Conservation (phyloP, 305 asterid species). For the Rubia occidens region DNA sequence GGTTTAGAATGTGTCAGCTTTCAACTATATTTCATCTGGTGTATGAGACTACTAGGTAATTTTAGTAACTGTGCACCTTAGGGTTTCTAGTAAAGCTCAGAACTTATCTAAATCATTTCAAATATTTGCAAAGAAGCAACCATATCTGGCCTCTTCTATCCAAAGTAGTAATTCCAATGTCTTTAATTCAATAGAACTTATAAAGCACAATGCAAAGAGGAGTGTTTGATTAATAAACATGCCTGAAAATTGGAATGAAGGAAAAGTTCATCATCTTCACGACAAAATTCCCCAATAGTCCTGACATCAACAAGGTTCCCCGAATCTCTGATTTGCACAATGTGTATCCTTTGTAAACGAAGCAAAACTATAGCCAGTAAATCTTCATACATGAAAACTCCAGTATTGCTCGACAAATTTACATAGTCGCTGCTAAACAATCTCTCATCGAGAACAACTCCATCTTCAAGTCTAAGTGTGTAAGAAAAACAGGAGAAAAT, state of each 20-base stretch:
- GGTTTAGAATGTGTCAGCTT: neutral
- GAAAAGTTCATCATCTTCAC: conserved; percentile 93
- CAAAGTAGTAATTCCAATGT: neutral
- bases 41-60: neutral
- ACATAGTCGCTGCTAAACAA: conserved; percentile 79
- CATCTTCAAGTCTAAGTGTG: conserved; percentile 71
- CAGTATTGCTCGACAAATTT: conserved; percentile 75
- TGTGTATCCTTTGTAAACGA: conserved; percentile 86
- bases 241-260: conserved; percentile 80
- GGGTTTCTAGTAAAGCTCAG: neutral
- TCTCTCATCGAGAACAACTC: conserved; percentile 74
- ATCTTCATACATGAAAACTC: conserved; percentile 92
- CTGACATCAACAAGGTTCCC: conserved; percentile 80
- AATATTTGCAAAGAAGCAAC: conserved; percentile 4
- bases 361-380: conserved; percentile 82
- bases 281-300: conserved; percentile 78
- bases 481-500: conserved; percentile 11
- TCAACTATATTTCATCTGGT: neutral
- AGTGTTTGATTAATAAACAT: conserved; percentile 36
- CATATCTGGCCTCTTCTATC: neutral
- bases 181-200: neutral
- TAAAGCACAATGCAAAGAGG: conserved; percentile 10
- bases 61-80: neutral
- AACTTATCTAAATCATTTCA: neutral
- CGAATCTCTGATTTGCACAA: conserved; percentile 88